Evolutionary conservation across 139 green algal genomes (phyloP).

Genomic region (Asterochloris erici): DNA sequence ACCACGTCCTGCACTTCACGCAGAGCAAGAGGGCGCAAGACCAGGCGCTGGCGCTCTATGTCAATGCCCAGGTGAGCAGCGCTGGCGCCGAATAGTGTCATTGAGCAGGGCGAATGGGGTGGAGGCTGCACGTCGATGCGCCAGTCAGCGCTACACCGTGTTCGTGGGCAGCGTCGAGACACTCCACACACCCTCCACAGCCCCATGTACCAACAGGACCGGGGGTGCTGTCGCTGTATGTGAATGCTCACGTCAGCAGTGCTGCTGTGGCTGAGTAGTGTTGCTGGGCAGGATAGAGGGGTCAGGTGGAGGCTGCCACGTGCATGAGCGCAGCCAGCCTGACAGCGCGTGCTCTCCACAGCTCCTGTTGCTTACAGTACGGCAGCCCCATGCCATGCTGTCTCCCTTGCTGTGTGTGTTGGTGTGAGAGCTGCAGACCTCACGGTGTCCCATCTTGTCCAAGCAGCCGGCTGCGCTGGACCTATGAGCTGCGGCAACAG

Average conservation of each 20-base stretch:
- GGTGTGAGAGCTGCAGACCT: no score
- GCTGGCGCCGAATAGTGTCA: not conserved
- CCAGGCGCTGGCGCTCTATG: conserved; percentile 40
- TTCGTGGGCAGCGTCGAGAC: not conserved
- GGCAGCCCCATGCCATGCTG: not conserved
- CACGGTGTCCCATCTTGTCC: no score
- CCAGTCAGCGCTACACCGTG: not conserved
- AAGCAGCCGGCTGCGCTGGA: no score
- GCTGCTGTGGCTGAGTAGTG: not conserved
- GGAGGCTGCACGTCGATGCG: not conserved
- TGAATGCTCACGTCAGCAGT: not conserved
- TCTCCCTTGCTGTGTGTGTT: not conserved
- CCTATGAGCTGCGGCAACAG: no score
- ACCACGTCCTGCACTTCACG: conserved; percentile 3
- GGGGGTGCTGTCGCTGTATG: not conserved
- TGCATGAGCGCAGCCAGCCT: not conserved
- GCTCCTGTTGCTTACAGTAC: not conserved
- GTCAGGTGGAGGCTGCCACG: not conserved
- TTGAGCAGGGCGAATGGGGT: not conserved
- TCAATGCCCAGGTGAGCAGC: conserved; percentile 29
- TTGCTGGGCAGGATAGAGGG: not conserved
- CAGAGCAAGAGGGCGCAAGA: conserved; percentile 23
- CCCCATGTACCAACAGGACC: no score
- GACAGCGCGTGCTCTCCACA: not conserved
- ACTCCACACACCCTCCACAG: no score